Conservation (phyloP, 805 yeast genomes). For the Pichia paraexigua region DNA sequence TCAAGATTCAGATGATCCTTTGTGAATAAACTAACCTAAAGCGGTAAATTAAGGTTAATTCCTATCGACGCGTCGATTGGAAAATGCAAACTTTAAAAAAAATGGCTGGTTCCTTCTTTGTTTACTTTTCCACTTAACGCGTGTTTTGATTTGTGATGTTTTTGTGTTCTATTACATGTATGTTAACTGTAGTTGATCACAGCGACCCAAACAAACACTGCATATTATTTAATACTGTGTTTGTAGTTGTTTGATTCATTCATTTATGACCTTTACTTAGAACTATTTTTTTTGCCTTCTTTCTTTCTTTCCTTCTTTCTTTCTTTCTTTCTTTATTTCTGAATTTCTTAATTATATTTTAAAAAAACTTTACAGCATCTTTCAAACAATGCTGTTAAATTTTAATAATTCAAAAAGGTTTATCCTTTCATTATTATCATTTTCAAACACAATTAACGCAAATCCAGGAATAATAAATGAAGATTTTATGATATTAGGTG, state of each 20-base stretch:
- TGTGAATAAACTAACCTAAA: neutral
- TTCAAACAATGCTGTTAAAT: neutral
- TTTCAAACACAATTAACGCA: neutral
- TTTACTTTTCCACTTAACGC: neutral
- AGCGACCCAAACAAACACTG: neutral
- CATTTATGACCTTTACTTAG: too few species aligned
- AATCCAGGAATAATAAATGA: slow-evolving; percentile 10
- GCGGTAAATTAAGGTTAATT: neutral
- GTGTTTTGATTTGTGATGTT: neutral
- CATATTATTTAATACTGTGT: neutral
- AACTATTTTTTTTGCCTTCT: neutral
- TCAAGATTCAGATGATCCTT: too few species aligned
- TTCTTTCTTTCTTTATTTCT: neutral
- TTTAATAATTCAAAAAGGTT: neutral
- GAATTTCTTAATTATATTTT: neutral
- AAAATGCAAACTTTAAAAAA: neutral
- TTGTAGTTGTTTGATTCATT: neutral
- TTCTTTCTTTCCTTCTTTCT: neutral
- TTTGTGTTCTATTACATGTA: neutral
- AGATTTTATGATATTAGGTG: slow-evolving; percentile 21
- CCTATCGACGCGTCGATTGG: neutral
- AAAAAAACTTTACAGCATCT: neutral
- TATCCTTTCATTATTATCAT: neutral
- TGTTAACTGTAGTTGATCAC: neutral
- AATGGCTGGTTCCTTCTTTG: neutral